phyloP scores from a whole-genome alignment of 345 rosid genomes.

The Moricandia arvensis region DNA sequence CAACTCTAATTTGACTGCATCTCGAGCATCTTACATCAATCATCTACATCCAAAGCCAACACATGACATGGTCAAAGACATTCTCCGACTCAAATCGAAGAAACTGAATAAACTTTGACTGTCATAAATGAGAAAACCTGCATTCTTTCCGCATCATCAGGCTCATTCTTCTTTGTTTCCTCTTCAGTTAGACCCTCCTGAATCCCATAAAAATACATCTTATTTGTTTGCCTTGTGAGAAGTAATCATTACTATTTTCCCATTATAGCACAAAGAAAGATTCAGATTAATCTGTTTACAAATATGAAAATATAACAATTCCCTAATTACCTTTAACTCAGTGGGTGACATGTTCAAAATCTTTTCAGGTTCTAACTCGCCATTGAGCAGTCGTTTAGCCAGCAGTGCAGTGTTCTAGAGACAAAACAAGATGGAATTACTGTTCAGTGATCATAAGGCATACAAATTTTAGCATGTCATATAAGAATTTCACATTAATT shows the following conservation, averaged over 20 bases:
- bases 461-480: too few species aligned
- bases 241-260: not conserved
- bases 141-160: not conserved
- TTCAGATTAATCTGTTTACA: not conserved
- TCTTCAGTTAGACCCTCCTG: not conserved
- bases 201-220: not conserved
- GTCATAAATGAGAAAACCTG: not conserved
- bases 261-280: not conserved
- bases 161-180: not conserved
- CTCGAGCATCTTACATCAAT: not conserved
- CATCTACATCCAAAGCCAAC: not conserved
- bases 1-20: too few species aligned
- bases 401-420: conserved; percentile 46
- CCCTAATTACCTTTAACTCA: conserved; percentile 68
- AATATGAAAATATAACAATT: not conserved
- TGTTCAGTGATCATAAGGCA: too few species aligned
- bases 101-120: not conserved
- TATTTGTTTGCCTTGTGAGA: not conserved
- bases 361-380: conserved; percentile 78
- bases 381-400: conserved; percentile 47
- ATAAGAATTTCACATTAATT: too few species aligned
- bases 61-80: not conserved
- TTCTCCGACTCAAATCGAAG: not conserved
- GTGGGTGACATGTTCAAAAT: conserved; percentile 43
- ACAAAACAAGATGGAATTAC: conserved; percentile 31